Evolutionary conservation across 345 rosid genomes (phyloP).

Genomic region (Dovyalis caffra): DNA sequence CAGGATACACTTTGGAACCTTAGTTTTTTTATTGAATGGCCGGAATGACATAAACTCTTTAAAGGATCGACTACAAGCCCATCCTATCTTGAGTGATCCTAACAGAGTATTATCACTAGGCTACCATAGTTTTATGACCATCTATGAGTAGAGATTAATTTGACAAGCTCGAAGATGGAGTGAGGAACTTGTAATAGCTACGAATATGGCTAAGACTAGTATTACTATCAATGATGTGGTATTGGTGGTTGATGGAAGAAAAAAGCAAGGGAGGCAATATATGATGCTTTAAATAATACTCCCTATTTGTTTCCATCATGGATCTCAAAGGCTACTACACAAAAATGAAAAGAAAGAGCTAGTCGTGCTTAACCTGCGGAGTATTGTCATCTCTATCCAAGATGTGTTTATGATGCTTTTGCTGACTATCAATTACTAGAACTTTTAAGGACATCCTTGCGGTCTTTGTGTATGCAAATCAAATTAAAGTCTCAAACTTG

Average conservation of each 20-base stretch:
- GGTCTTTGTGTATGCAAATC: constrained; percentile 93
- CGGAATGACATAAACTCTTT: constrained; percentile 97
- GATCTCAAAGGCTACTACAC: constrained; percentile 96
- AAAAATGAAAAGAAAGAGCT: constrained; percentile 99
- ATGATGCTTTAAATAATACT: constrained; percentile 96
- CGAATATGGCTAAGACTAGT: constrained; percentile 99
- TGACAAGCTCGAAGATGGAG: constrained; percentile 87
- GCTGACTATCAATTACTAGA: constrained; percentile 92
- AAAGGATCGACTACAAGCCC: constrained; percentile 87
- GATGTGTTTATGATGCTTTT: constrained; percentile 83
- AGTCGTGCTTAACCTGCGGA: constrained; percentile 98
- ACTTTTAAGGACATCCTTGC: constrained; percentile 91
- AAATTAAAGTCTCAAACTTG: constrained; percentile 88
- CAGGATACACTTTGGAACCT: too few relatives aligned
- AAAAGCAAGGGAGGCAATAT: constrained; percentile 97
- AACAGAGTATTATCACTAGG: constrained; percentile 81
- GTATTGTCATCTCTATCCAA: constrained; percentile 94
- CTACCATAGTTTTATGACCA: constrained; percentile 98
- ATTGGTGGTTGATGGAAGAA: constrained; percentile 98
- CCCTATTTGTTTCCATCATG: constrained; percentile 98
- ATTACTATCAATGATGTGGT: constrained; percentile 98
- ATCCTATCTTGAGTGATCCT: constrained; percentile 82
- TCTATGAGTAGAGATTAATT: constrained; percentile 94
- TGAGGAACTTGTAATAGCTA: constrained; percentile 91
- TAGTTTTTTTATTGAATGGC: constrained; percentile 99